Conservation (phyloP, 352 stramenopile genomes). For the Phytophthora fragariae region DNA sequence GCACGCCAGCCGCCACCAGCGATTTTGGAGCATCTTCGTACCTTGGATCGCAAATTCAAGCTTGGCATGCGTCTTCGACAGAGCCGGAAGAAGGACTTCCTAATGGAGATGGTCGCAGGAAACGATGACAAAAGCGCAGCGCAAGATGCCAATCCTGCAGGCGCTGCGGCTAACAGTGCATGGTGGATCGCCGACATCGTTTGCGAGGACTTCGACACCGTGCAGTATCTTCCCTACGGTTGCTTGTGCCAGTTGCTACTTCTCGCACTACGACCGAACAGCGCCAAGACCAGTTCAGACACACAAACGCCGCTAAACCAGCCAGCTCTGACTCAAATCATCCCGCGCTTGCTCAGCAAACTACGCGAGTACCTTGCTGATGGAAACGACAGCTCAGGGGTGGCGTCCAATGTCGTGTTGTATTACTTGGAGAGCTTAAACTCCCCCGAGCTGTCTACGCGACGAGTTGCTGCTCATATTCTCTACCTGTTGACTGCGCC, state of each 20-base stretch:
- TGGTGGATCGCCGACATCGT: conserved; percentile 92
- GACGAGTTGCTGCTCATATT: conserved; percentile 71
- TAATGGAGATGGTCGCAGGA: conserved; percentile 88
- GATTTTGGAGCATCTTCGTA: conserved; percentile 80
- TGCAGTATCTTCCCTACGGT: conserved; percentile 80
- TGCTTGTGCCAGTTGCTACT: conserved; percentile 85
- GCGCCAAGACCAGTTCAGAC: conserved; percentile 6
- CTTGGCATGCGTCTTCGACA: conserved; percentile 83
- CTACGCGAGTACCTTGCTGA: conserved; percentile 63
- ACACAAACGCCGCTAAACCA: conserved; percentile 40
- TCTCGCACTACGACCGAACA: conserved; percentile 50
- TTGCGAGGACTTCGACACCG: conserved; percentile 83
- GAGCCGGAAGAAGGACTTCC: conserved; percentile 78
- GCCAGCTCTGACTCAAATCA: conserved; percentile 51
- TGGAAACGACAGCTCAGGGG: conserved; percentile 38
- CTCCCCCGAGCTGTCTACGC: conserved; percentile 54
- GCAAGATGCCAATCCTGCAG: conserved; percentile 15
- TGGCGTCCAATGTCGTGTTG: conserved; percentile 60
- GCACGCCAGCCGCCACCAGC: conserved; percentile 73
- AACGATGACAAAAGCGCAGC: conserved; percentile 44
- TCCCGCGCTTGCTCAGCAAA: conserved; percentile 64
- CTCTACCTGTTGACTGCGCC: conserved; percentile 61
- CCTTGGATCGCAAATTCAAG: conserved; percentile 76
- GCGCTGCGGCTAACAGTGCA: conserved; percentile 39
- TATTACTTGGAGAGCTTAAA: conserved; percentile 82